Evolutionary conservation across 345 rosid genomes (phyloP).

Genomic region (Gossypium sturtianum): DNA sequence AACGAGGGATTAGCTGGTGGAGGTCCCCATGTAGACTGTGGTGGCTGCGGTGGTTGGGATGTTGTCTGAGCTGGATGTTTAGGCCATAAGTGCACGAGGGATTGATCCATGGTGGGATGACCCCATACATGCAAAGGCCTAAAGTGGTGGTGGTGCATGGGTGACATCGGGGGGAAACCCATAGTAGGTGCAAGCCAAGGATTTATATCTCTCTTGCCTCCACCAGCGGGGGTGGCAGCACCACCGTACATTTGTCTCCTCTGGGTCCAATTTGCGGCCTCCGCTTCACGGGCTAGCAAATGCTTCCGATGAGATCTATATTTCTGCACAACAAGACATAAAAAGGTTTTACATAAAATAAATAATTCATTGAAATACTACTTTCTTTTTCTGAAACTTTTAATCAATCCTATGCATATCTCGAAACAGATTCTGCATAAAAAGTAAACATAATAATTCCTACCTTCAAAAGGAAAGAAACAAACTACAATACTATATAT

Average conservation of each 20-base stretch:
- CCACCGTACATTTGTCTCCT: conserved; percentile 62
- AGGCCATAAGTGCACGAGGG: conserved; percentile 58
- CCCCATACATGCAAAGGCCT: conserved; percentile 95
- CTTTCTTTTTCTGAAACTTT: no score
- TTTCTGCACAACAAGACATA: conserved; percentile 43
- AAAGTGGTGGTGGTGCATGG: conserved; percentile 35
- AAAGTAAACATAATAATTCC: not conserved
- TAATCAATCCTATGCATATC: not conserved
- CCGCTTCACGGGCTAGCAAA: conserved; percentile 77
- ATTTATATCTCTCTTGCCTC: conserved; percentile 39
- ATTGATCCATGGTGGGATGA: conserved; percentile 56
- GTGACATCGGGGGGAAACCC: conserved; percentile 61
- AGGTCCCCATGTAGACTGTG: conserved; percentile 38
- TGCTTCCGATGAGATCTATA: conserved; percentile 88
- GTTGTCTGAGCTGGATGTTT: conserved; percentile 41
- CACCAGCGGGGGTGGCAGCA: conserved; percentile 22
- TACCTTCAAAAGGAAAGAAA: not conserved
- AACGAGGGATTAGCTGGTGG: conserved; percentile 34
- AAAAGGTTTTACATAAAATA: no score
- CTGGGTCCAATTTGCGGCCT: conserved; percentile 79
- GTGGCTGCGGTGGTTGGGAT: conserved; percentile 29
- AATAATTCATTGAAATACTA: no score
- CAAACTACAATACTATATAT: not conserved
- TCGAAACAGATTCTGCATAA: not conserved
- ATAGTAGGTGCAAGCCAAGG: conserved; percentile 60